Base-by-base conservation (phyloP, 2,329 filamentous ascomycete species). In the Ceratocystis alfenasii region DNA sequence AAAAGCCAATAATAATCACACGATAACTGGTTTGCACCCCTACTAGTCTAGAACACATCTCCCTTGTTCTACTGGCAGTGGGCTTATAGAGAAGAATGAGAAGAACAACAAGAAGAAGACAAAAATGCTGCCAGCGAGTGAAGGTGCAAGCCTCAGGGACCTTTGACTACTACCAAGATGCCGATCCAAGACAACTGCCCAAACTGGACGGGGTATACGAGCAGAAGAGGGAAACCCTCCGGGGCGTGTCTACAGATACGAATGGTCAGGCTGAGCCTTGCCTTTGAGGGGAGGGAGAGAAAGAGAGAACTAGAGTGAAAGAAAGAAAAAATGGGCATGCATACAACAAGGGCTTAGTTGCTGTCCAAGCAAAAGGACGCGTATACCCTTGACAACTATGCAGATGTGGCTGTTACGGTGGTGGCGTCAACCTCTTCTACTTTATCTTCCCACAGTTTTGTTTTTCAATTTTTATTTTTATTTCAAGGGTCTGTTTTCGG, bases 291-390 rank as follows among this genome's bases (percentile, higher is more conserved):
- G 22, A 20, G 20, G 17, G 46, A 8, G 25, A 20, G 8, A 8
- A 50, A 20, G 8, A 53, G 48, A 53, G 5, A 25, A 53, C 33
- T 36, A 25, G 20, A 50, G 22, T 5, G 17, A 50, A 20, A 50
- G n/a, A 50, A 22, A 25, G 25, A 53, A 53, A 57, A 57, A 33
- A 33, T 7, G 12, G 53, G 30, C 53, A 28, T 57, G 53, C 28
- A 57, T 57, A 33, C 17, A 33, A 17, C 53, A 57, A 57, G 53
- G 53, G 53, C 53, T 33, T 33, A 33, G 53, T 17, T 3, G 15
- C 12, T 57, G 53, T 57, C 53, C 53, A 57, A 57, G 53, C 33
- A 36, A 57, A 17, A 57, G 25, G 53, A 57, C 53, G 53, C 53
- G 53, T 57, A 57, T 28, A 57, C 53, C 25, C 53, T 57, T 57